A percentile compares a stretch with the other conserved stretches of the same genome.
Conservation (phyloP, 768 basidiomycete species). For the Mrakia frigida region DNA sequence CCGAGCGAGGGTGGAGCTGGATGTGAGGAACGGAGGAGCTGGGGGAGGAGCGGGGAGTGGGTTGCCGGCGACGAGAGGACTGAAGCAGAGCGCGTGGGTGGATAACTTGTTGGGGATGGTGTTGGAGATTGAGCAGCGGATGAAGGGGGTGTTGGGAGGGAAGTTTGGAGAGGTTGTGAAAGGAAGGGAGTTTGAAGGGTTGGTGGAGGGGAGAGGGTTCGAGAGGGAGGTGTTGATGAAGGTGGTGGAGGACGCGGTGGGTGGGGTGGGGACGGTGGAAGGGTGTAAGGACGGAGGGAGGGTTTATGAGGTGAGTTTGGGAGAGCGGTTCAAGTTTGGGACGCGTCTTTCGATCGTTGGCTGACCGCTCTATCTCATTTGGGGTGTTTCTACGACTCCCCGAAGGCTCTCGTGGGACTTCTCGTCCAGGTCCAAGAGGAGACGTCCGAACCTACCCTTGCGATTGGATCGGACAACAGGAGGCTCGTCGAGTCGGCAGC, state of each 20-base stretch:
- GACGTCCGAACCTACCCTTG: slow-evolving; percentile 57
- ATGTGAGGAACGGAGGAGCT: slow-evolving; percentile 17
- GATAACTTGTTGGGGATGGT: slow-evolving; percentile 65
- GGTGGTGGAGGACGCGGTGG: slow-evolving; percentile 63
- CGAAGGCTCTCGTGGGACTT: slow-evolving; percentile 72
- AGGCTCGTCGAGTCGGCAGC: slow-evolving; percentile 65
- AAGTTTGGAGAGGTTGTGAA: slow-evolving; percentile 63
- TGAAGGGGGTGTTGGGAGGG: slow-evolving; percentile 58
- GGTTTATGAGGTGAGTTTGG: slow-evolving; percentile 57
- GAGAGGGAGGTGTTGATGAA: slow-evolving; percentile 67
- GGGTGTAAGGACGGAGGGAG: slow-evolving; percentile 52
- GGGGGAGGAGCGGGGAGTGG: neutral
- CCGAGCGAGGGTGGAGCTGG: slow-evolving; percentile 50
- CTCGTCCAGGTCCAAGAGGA: slow-evolving; percentile 65
- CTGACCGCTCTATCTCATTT: too few relatives aligned
- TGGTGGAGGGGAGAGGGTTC: slow-evolving; percentile 68
- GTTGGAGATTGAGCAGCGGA: slow-evolving; percentile 53
- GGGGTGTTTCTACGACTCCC: too few relatives aligned
- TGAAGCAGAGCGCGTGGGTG: slow-evolving; percentile 51
- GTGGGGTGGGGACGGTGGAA: slow-evolving; percentile 55
- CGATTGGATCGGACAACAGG: slow-evolving; percentile 64
- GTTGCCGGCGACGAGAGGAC: neutral
- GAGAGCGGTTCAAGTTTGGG: slow-evolving; percentile 43
- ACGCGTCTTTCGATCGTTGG: too few relatives aligned
- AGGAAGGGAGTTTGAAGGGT: slow-evolving; percentile 63